Evolutionary conservation across 352 stramenopile species (phyloP).

Genomic region (Phytopythium vexans): DNA sequence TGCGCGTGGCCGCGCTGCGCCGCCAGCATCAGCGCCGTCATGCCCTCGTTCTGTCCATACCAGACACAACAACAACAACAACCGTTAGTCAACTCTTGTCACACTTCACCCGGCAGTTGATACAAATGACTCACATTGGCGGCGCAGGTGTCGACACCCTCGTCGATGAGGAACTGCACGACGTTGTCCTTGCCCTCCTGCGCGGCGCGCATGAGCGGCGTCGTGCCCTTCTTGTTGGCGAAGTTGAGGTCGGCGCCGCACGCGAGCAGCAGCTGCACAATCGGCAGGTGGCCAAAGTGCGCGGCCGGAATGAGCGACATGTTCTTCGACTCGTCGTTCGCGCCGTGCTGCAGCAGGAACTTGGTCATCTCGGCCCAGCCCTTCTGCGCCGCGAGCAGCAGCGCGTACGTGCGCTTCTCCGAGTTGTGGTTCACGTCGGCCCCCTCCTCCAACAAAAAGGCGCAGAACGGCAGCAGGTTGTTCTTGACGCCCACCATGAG

Average conservation of each 20-base stretch:
- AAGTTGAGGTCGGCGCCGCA: conserved; percentile 75
- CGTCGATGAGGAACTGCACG: conserved; percentile 72
- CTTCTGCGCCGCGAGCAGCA: conserved; percentile 83
- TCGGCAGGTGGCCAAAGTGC: conserved; percentile 77
- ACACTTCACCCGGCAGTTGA: background rate
- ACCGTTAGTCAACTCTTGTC: conserved; percentile 3
- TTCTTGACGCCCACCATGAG: conserved; percentile 79
- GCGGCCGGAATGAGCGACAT: conserved; percentile 82
- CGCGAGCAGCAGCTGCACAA: conserved; percentile 72
- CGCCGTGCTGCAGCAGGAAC: conserved; percentile 61
- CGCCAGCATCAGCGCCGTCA: conserved; percentile 86
- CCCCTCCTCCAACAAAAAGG: conserved; percentile 59
- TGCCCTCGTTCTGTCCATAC: conserved; percentile 66
- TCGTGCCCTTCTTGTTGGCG: conserved; percentile 87
- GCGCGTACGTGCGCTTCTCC: conserved; percentile 74
- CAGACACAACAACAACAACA: background rate
- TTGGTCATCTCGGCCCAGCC: conserved; percentile 65
- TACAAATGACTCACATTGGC: conserved; percentile 43
- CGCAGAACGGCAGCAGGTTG: conserved; percentile 52
- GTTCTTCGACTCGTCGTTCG: conserved; percentile 82
- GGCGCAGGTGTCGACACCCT: conserved; percentile 63
- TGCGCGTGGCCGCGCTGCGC: conserved; percentile 77
- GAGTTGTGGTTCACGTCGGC: conserved; percentile 83
- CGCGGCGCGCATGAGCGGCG: conserved; percentile 79
- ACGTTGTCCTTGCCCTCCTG: conserved; percentile 81